Base-by-base conservation (phyloP, 225 moss, liverwort and hornwort genomes). In the Neckera pumila region DNA sequence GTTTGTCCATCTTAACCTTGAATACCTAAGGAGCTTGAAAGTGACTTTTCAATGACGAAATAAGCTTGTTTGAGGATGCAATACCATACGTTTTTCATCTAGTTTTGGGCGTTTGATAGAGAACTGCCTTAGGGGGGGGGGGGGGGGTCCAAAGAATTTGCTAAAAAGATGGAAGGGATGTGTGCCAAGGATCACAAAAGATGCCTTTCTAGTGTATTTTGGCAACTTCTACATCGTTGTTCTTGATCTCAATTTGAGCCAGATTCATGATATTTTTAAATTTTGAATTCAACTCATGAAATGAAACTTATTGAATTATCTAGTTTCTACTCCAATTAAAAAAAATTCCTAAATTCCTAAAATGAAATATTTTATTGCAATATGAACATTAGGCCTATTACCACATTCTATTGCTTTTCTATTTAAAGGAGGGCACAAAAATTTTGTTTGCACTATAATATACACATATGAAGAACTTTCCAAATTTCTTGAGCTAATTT, bases 401-500 rank as follows among this genome's bases (percentile, higher is more conserved):
- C 27, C 2, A 16, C 0, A 0, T 0, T 16, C 1, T 72, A 10
- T 2, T 5, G 3, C 6, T 72, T 14, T 42, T 26, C 0, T 40
- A 8, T 14, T 71, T 26, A 3, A 25, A 26, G 1, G 25, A 27
- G 16, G 16, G 1, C 2, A 27, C 2, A 1, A 1, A 42, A 42
- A 9, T 17, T 43, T 15, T 28, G 3, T 28, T 72, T 40, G 8
- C 1, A 72, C 16, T 10, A 72, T 26, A 25, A 25, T 25, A 40
- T 14, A 14, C 25, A 40, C 2, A 4, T 12, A 9, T 42, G 2
- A 4, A 40, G 3, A 43, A 27, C 8, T 3, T 23, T 69, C 38
- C 1, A 8, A 1, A 26, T 25, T 26, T n/a, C 27, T 28, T 43
- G 10, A 45, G 17, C 9, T 16, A 7, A 72, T 43, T 73, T 73